A percentile compares a stretch with the other conserved stretches of the same genome.
These are phyloP conservation scores for Naganishia antarctica DNA, from an alignment of 768 basidiomycete species.

Conservation along the genomic window DNA sequence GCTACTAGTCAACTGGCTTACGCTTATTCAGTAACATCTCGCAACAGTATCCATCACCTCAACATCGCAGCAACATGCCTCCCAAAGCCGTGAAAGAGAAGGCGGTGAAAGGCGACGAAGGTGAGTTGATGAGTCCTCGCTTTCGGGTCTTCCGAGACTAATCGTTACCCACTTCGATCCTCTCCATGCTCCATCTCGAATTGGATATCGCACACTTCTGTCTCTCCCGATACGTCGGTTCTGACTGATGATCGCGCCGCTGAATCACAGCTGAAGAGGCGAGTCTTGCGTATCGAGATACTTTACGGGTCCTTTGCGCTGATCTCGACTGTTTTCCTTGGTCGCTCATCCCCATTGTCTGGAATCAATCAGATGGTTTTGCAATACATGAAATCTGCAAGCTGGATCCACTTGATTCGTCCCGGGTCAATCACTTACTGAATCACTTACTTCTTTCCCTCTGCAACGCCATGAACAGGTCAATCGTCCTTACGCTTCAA, in stretches of 20 bases:
- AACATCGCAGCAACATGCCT: constrained; percentile 1
- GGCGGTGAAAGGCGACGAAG: constrained; percentile 47
- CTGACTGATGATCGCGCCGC: not conserved
- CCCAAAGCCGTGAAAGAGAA: constrained; percentile 28
- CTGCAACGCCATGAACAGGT: no score
- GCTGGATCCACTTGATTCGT: no score
- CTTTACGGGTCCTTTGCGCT: not conserved
- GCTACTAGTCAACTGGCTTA: not conserved
- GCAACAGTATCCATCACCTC: no score
- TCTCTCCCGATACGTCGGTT: no score
- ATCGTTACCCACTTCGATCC: no score
- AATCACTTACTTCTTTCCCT: no score
- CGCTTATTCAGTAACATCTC: not conserved
- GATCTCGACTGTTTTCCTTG: not conserved
- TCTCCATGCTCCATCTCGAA: no score
- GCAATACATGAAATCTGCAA: constrained; percentile 71
- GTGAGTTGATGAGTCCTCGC: constrained; percentile 27
- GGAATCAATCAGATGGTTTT: constrained; percentile 53
- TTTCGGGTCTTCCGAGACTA: no score
- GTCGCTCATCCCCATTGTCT: not conserved
- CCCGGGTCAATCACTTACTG: no score
- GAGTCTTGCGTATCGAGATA: constrained; percentile 4
- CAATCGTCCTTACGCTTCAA: constrained; percentile 86
- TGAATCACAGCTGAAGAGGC: constrained; percentile 38
- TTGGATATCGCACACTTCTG: not conserved